Evolutionary conservation across 257 asterid species (phyloP).

Genomic region (Nicotiana otophora): DNA sequence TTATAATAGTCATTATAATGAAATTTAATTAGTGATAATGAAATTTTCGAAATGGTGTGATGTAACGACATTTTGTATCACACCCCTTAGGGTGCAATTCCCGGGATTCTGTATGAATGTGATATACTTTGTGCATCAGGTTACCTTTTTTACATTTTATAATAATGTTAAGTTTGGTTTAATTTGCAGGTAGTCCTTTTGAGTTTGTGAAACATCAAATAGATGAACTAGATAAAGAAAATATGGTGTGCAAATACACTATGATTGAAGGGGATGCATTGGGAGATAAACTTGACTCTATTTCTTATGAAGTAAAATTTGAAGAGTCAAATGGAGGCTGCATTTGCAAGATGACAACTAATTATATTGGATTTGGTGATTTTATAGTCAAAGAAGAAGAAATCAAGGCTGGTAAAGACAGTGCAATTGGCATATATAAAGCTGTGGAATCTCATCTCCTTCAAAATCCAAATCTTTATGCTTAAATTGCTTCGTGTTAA

Average conservation of each 20-base stretch:
- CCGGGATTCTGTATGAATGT: rapidly evolving
- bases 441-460: slow-evolving; percentile 27
- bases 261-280: slow-evolving; percentile 33
- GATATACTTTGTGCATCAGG: rapidly evolving
- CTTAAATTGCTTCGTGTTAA: neutral
- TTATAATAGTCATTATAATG: too few relatives aligned
- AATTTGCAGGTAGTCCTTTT: slow-evolving; percentile 15
- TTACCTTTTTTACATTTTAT: too few relatives aligned
- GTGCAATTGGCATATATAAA: slow-evolving; percentile 22
- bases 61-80: too few relatives aligned
- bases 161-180: neutral
- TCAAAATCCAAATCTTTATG: slow-evolving; percentile 20
- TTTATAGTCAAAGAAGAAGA: slow-evolving; percentile 24
- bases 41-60: too few relatives aligned
- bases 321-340: slow-evolving; percentile 30
- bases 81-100: too few relatives aligned
- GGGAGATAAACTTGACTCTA: slow-evolving; percentile 22
- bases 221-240: slow-evolving; percentile 25
- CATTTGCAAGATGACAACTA: slow-evolving; percentile 23
- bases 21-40: too few relatives aligned
- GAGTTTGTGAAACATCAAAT: slow-evolving; percentile 32
- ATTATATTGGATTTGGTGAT: slow-evolving; percentile 28
- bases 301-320: slow-evolving; percentile 23
- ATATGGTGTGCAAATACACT: slow-evolving; percentile 25
- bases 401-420: slow-evolving; percentile 34